Conservation (phyloP, 2,329 filamentous ascomycete genomes). For the Arthrobotrys megalospora region DNA sequence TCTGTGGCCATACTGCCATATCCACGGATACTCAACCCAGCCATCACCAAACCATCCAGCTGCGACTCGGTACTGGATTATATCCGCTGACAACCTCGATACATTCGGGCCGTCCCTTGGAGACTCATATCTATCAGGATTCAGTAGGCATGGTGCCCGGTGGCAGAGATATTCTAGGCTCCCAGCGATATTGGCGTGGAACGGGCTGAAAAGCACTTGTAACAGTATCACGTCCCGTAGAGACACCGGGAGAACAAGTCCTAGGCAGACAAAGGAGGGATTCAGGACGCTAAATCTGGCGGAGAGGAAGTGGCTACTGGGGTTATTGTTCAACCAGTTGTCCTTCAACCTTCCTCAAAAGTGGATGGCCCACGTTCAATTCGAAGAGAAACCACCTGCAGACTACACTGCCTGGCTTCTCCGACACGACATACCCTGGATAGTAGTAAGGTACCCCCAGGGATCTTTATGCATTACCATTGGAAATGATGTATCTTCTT, state of each 20-base stretch:
- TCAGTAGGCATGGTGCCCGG: neutral
- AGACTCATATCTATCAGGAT: slow-evolving; percentile 7
- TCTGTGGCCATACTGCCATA: slow-evolving; percentile 26
- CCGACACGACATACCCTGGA: slow-evolving; percentile 25
- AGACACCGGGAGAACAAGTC: neutral
- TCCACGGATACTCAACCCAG: neutral
- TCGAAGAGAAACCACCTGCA: slow-evolving; percentile 17
- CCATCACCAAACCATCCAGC: slow-evolving; percentile 12
- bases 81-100: slow-evolving; percentile 7
- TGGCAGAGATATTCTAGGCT: slow-evolving; percentile 2
- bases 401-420: slow-evolving; percentile 3
- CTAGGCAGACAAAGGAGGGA: too few relatives aligned
- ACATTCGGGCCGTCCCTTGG: slow-evolving; percentile 24
- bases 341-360: slow-evolving; percentile 20
- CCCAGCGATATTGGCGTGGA: slow-evolving; percentile 4
- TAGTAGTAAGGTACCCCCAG: slow-evolving; percentile 18
- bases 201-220: slow-evolving; percentile 5
- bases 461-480: slow-evolving; percentile 27
- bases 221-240: neutral
- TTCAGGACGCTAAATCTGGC: slow-evolving; percentile 4
- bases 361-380: slow-evolving; percentile 35
- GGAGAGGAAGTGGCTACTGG: slow-evolving; percentile 25
- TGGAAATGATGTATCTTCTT: slow-evolving; percentile 11
- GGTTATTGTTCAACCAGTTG: slow-evolving; percentile 27
- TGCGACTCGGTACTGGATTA: slow-evolving; percentile 25